Evolutionary conservation across 192 early-diverging fungal genomes (phyloP).

Genomic region (Umbelopsis sp.): DNA sequence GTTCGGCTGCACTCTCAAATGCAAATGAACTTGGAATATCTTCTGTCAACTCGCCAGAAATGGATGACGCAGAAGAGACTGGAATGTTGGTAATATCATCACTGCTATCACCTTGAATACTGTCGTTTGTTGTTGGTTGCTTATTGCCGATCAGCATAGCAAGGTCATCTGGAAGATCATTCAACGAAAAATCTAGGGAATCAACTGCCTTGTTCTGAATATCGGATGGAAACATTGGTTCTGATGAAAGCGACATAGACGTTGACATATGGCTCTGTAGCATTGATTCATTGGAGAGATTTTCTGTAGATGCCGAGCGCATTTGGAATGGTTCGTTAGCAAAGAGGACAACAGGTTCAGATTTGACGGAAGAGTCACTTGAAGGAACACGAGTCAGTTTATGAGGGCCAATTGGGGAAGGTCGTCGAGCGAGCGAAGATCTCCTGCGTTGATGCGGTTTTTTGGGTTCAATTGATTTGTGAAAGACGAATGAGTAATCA

Average conservation of each 20-base stretch:
- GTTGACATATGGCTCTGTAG: not conserved
- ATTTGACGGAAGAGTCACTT: slow-evolving; percentile 8
- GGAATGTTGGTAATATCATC: not conserved
- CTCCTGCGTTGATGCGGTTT: not conserved
- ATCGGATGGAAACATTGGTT: not conserved
- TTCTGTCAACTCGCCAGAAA: slow-evolving; percentile 22
- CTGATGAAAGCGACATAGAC: not conserved
- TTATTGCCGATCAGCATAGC: not conserved
- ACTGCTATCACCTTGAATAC: not conserved
- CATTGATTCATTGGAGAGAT: not conserved
- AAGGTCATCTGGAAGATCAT: not conserved
- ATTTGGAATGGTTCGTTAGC: not conserved
- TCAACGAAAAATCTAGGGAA: not conserved
- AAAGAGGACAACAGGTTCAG: not conserved
- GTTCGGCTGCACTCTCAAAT: slow-evolving; percentile 34
- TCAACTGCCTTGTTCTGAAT: not conserved
- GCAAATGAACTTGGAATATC: not conserved
- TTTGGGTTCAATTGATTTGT: not conserved
- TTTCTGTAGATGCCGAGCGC: not conserved
- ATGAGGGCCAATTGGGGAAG: not conserved
- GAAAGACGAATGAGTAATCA: slow-evolving; percentile 9
- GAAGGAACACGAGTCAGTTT: not conserved
- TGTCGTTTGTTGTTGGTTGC: not conserved
- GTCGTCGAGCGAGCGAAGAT: not conserved
- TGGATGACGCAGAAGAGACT: not conserved